Conservation (phyloP, 352 stramenopile genomes). For the Globisporangium radiosum region DNA sequence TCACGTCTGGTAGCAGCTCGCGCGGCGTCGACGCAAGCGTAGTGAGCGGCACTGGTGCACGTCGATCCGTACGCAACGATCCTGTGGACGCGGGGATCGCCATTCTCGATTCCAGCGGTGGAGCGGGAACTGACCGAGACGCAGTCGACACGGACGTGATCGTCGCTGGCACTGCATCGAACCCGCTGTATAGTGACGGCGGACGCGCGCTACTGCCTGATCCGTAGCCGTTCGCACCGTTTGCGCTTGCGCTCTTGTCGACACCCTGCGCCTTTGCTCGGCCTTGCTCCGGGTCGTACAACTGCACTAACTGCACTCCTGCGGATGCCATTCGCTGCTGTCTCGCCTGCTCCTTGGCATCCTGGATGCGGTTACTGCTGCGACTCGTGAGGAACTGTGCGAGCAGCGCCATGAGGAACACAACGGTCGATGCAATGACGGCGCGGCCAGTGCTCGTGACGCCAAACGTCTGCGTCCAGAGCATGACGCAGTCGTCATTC, state of each 20-base stretch:
- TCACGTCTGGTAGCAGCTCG: no score
- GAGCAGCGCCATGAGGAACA: conserved; percentile 51
- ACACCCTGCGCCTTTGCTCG: conserved; percentile 3
- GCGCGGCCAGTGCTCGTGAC: conserved; percentile 42
- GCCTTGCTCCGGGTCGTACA: conserved; percentile 29
- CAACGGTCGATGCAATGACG: conserved; percentile 29
- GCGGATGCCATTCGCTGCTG: conserved; percentile 4
- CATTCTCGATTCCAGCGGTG: conserved; percentile 1
- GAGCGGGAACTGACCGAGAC: conserved; percentile 5
- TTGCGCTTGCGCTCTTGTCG: background rate
- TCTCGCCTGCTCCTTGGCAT: conserved; percentile 33
- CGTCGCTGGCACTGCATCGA: conserved; percentile 7
- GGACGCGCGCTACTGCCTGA: conserved; percentile 1
- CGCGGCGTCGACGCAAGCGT: no score
- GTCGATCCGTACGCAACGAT: background rate
- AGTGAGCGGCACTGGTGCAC: background rate
- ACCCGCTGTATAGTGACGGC: background rate
- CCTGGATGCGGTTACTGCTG: conserved; percentile 36
- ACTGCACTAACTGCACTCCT: conserved; percentile 10
- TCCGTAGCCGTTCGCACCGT: background rate
- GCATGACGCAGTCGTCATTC: conserved; percentile 53
- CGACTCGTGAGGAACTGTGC: conserved; percentile 50
- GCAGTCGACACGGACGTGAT: conserved; percentile 14
- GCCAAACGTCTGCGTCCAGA: conserved; percentile 49
- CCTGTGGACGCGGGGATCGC: conserved; percentile 3